These are phyloP conservation scores for Termitomyces sp. DNA, from an alignment of 768 basidiomycete genomes.

Conservation along the genomic window DNA sequence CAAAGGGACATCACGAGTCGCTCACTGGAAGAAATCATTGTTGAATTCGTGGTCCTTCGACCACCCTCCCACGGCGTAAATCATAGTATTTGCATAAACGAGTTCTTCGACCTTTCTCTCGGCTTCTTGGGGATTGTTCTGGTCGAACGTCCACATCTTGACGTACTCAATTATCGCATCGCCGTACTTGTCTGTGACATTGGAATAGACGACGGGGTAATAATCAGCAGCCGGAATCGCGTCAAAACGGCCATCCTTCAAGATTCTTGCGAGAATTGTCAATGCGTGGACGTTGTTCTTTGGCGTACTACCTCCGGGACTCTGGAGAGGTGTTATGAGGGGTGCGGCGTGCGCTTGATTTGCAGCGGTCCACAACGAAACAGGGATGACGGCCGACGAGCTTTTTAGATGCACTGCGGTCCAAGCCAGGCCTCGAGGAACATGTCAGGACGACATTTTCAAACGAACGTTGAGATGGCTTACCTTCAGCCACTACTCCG, in stretches of 20 bases:
- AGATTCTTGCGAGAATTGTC: slow-evolving; percentile 48
- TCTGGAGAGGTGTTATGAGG: slow-evolving; percentile 5
- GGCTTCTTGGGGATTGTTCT: slow-evolving; percentile 28
- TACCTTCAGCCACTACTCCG: slow-evolving; percentile 61
- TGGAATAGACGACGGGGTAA: slow-evolving; percentile 22
- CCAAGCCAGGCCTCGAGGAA: slow-evolving; percentile 47
- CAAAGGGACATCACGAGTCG: not conserved
- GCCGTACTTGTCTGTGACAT: slow-evolving; percentile 29
- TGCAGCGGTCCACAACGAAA: slow-evolving; percentile 16
- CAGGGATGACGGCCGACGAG: slow-evolving; percentile 26
- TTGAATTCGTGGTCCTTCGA: slow-evolving; percentile 34
- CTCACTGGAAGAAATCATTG: slow-evolving; percentile 41
- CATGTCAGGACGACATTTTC: not conserved
- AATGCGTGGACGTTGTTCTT: slow-evolving; percentile 35
- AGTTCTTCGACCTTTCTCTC: slow-evolving; percentile 61
- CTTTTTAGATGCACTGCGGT: slow-evolving; percentile 40
- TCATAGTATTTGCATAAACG: slow-evolving; percentile 44
- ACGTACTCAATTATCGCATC: slow-evolving; percentile 35
- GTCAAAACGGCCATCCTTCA: slow-evolving; percentile 40
- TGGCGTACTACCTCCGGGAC: not conserved
- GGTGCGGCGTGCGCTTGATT: not conserved
- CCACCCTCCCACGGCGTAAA: slow-evolving; percentile 55
- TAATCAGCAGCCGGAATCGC: slow-evolving; percentile 8
- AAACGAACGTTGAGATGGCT: not conserved
- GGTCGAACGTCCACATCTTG: slow-evolving; percentile 37